These are phyloP conservation scores for Davidsoniella australis DNA, from an alignment of 2,329 filamentous ascomycete genomes.

Conservation along the genomic window DNA sequence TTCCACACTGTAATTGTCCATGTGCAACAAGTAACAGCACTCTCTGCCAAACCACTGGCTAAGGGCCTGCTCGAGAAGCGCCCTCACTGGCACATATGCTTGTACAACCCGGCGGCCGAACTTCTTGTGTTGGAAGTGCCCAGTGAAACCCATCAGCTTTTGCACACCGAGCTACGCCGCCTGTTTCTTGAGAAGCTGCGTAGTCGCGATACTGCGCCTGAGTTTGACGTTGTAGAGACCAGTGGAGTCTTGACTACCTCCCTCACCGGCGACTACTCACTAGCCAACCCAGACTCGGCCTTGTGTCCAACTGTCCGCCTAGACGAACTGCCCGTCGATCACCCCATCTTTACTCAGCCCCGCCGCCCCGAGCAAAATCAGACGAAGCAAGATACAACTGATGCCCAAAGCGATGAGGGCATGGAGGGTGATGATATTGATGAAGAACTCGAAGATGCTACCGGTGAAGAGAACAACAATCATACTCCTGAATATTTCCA, in stretches of 20 bases:
- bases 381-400: background rate
- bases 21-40: slow-evolving; percentile 2
- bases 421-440: background rate
- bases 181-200: slow-evolving; percentile 1
- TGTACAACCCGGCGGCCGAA: slow-evolving; percentile 8
- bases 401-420: too few species aligned
- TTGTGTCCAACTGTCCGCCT: slow-evolving; percentile 3
- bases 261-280: slow-evolving; percentile 1
- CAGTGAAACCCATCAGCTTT: background rate
- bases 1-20: slow-evolving; percentile 9
- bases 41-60: background rate
- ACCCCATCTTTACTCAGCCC: too few species aligned
- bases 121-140: slow-evolving; percentile 7
- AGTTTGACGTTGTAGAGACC: slow-evolving; percentile 2
- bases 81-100: slow-evolving; percentile 6
- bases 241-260: background rate
- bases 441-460: slow-evolving; percentile 1
- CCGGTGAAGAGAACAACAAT: background rate
- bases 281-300: slow-evolving; percentile 6
- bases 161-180: slow-evolving; percentile 1
- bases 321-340: background rate
- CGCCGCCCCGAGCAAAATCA: background rate
- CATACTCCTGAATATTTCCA: too few species aligned
- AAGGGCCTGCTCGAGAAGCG: background rate
- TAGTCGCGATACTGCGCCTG: background rate